These are phyloP conservation scores for Halteria grandinella DNA, from an alignment of 73 alveolate species.

Conservation along the genomic window DNA sequence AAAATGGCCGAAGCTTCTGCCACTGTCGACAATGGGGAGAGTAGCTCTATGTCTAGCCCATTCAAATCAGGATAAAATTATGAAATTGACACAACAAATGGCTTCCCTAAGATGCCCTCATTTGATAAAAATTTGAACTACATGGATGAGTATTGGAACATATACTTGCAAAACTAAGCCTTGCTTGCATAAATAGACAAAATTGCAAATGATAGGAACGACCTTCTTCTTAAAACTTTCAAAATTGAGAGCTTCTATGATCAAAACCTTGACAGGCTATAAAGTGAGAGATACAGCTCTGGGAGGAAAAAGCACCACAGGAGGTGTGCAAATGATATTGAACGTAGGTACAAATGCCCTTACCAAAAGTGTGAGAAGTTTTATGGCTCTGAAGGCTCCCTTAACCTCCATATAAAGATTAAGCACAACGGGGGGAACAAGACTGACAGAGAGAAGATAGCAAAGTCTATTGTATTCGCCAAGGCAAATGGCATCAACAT, in stretches of 20 bases:
- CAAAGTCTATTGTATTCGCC: slow-evolving; percentile 56
- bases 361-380: slow-evolving; percentile 75
- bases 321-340: slow-evolving; percentile 74
- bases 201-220: slow-evolving; percentile 58
- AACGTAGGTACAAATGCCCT: slow-evolving; percentile 73
- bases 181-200: slow-evolving; percentile 45
- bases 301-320: slow-evolving; percentile 78
- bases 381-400: slow-evolving; percentile 85
- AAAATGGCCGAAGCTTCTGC: not conserved
- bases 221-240: slow-evolving; percentile 6
- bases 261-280: slow-evolving; percentile 10
- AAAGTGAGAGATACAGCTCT: slow-evolving; percentile 33
- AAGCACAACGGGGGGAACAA: slow-evolving; percentile 88
- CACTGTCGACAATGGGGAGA: not conserved
- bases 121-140: slow-evolving; percentile 41
- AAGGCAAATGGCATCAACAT: slow-evolving; percentile 4
- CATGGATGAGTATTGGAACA: slow-evolving; percentile 56
- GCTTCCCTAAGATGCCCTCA: slow-evolving; percentile 43
- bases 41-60: not conserved
- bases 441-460: slow-evolving; percentile 87
- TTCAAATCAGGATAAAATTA: not conserved
- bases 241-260: slow-evolving; percentile 47
- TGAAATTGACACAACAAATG: not conserved
- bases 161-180: slow-evolving; percentile 45
- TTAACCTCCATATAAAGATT: slow-evolving; percentile 80